Evolutionary conservation across 129 eudicot genomes (phyloP).

Genomic region (Centella asiatica): DNA sequence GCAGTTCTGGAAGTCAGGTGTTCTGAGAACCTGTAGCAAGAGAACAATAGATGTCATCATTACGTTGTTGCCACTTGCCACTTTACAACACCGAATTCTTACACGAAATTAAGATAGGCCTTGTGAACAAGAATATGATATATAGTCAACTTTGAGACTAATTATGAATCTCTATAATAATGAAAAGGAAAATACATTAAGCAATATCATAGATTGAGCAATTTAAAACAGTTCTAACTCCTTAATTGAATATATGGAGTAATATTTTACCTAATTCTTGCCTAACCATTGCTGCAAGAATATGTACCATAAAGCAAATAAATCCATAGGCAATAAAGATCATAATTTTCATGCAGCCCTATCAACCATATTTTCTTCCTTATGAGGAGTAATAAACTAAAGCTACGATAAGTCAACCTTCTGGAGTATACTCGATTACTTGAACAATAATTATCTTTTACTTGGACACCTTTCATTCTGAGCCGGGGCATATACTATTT

Average conservation of each 20-base stretch:
- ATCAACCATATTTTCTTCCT: not conserved
- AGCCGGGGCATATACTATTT: no score
- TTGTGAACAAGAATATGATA: not conserved
- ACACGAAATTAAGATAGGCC: not conserved
- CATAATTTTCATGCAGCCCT: no score
- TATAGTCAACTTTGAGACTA: not conserved
- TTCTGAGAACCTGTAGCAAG: constrained; percentile 16
- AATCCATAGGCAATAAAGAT: not conserved
- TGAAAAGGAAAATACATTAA: not conserved
- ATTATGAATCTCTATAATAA: not conserved
- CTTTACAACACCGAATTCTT: not conserved
- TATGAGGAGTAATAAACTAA: not conserved
- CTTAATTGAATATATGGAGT: not conserved
- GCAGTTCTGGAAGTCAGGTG: constrained; percentile 18
- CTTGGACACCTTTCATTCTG: not conserved
- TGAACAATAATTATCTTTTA: not conserved
- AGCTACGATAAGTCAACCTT: not conserved
- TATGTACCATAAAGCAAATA: no score
- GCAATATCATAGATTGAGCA: not conserved
- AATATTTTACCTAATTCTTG: no score
- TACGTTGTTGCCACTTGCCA: not conserved
- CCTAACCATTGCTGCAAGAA: no score
- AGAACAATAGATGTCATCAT: not conserved
- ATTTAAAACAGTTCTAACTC: not conserved
- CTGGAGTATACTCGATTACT: not conserved